Evolutionary conservation across 495 filamentous ascomycete genomes (phyloP), one percentile per base, ranked within the genome.

Genomic region (Penicillium soppii): DNA sequence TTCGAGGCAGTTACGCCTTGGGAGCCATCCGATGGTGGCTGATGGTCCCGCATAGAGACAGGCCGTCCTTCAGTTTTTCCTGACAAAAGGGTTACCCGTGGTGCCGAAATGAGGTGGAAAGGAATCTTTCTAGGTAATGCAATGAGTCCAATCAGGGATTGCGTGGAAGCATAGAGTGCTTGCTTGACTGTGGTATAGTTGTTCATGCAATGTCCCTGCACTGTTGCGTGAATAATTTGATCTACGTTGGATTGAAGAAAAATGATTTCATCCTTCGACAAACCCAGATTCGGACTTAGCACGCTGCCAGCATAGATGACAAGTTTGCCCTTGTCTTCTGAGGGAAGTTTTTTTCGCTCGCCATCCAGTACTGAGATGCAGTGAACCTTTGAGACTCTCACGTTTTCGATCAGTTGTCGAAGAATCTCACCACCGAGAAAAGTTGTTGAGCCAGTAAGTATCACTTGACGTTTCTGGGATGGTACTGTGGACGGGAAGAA

Each of bases 1-100:
- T 68, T 38, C 2, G 23, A 16, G 2, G 40, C 66, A 61, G 8
- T 54, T 60, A 2, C 68, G 56, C 2, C 72, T 56, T 3, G 47
- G 16, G 29, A 35, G 0, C 39, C 50, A 29, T 43, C 40, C 5
- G 4, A 5, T 27, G 77, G 58, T 39, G 36, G 17, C 9, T 13
- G 12, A 25, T 15, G 4, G 20, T 12, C 8, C 22, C 21, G 9
- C 38, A 41, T 5, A 23, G 38, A n/a, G 25, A 6, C 5, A n/a
- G 8, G 1, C 8, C 2, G 4, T 23, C 21, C 5, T 15, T 15
- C 3, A 21, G 38, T 5, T 5, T 2, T 3, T 23, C 21, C 7
- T 25, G 38, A 13, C 10, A 10, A 7, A 41, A 9, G 7, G 25
- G 7, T 3, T 25, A n/a, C n/a, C n/a, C n/a, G n/a, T n/a, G n/a